Evolutionary conservation across 768 basidiomycete genomes (phyloP).

Genomic region (Mycena indigotica): DNA sequence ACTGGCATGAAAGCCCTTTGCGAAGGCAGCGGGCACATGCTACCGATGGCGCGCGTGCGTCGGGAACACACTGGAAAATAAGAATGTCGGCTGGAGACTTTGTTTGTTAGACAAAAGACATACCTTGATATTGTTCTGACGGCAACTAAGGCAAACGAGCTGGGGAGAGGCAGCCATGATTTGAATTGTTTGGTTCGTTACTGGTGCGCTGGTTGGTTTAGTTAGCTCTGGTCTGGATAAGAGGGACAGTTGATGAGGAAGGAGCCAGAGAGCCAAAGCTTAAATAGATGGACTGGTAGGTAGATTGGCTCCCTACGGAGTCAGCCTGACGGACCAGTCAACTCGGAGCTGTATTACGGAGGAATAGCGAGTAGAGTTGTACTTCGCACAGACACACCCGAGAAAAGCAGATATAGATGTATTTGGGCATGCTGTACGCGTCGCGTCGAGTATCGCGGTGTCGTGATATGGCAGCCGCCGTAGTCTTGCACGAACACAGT

Average conservation of each 20-base stretch:
- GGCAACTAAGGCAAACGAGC: not conserved
- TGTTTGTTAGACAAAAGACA: not conserved
- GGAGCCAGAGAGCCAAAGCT: too few species aligned
- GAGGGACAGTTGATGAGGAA: not conserved
- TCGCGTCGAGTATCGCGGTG: too few species aligned
- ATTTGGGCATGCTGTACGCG: too few species aligned
- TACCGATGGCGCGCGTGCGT: not conserved
- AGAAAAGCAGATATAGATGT: too few species aligned
- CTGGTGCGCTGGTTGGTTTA: not conserved
- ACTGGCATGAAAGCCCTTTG: not conserved
- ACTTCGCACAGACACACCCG: too few species aligned
- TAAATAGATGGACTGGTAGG: too few species aligned
- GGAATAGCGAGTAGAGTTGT: too few species aligned
- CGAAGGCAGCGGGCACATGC: not conserved
- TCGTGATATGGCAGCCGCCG: too few species aligned
- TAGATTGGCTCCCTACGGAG: too few species aligned
- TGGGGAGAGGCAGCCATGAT: not conserved
- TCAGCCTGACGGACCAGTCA: too few species aligned
- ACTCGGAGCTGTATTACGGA: too few species aligned
- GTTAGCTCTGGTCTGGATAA: not conserved
- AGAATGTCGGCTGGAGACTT: not conserved
- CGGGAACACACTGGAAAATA: not conserved
- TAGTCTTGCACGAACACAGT: too few species aligned
- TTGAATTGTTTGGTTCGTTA: not conserved
- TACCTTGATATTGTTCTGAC: not conserved